These are phyloP conservation scores for Ceratobasidium theobromae DNA, from an alignment of 1,284 basidiomycete genomes.

Conservation along the genomic window DNA sequence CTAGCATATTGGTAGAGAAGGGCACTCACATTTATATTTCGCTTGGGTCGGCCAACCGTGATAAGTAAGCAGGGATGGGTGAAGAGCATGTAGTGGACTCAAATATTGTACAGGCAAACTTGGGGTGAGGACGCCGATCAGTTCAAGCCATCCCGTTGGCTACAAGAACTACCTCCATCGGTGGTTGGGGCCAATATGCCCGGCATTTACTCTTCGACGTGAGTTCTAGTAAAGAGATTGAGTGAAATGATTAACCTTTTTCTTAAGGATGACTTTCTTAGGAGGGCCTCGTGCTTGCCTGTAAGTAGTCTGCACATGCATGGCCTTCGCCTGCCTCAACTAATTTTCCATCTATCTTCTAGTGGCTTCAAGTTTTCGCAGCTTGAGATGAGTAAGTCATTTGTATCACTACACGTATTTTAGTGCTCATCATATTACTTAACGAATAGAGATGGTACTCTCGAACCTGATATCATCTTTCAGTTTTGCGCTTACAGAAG, in stretches of 20 bases:
- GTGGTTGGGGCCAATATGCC: neutral
- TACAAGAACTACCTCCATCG: neutral
- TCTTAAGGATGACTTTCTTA: constrained; percentile 12
- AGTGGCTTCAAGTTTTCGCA: constrained; percentile 17
- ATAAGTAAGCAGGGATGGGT: too few relatives aligned
- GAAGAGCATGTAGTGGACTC: too few relatives aligned
- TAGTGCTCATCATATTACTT: too few relatives aligned
- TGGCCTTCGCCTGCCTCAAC: neutral
- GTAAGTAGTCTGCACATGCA: neutral
- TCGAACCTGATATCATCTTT: too few relatives aligned
- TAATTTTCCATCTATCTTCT: neutral
- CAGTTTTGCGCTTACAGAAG: too few relatives aligned
- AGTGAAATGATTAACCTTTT: neutral
- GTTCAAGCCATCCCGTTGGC: constrained; percentile 1
- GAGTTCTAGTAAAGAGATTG: neutral
- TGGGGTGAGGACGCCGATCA: constrained; percentile 14
- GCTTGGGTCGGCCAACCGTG: neutral
- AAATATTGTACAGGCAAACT: constrained; percentile 7
- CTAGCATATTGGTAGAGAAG: neutral
- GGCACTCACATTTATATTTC: neutral
- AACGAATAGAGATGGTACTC: too few relatives aligned
- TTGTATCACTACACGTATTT: too few relatives aligned
- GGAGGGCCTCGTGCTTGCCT: constrained; percentile 5
- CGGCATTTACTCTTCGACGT: constrained; percentile 15
- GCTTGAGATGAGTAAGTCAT: constrained; percentile 8